Base-by-base conservation (phyloP, 2,329 filamentous ascomycete species). In the Xylaria hypoxylon region DNA sequence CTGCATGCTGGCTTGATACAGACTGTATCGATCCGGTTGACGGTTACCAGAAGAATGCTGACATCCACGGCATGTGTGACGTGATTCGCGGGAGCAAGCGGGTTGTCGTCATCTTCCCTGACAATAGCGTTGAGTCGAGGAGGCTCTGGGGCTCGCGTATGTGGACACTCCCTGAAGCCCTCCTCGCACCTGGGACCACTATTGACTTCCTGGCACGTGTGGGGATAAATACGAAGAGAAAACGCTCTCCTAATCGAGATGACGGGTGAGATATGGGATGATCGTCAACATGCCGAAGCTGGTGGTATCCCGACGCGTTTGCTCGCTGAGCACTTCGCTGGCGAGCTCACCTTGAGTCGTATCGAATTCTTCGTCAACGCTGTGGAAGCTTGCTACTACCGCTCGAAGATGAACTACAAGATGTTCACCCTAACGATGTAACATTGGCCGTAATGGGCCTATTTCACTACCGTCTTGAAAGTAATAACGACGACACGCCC, bases 361-460 rank as follows among this genome's bases (percentile, higher is more conserved):
- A 62, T 77, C 6, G 74, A 77, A 59, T 77, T 1, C n/a, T 70
- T 76, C 22, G 64, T 67, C 2, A 70, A 70, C 3, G 74, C 71
- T 6, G 61, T 77, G 10, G 65, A 72, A 28, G 73, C 73, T n/a
- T 68, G 76, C n/a, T 62, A 59, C 22, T 65, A 55, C 4, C 66
- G 70, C 5, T 48, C 40, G 1, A 58, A 59, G 45, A 26, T 56
- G 6, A 59, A 68, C 15, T 62, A 67, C 45, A 47, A 40, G 3
- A 62, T 59, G 47, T 68, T 52, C 17, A n/a, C 0, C 28, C 65
- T 15, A 76, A 72, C 3, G 77, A 79, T 57, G 69, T 77, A 0
- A 73, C 77, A 3, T 77, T 78, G 24, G 77, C 77, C 2, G 72
- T 78, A 1, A 78, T 78, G 76, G 68, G 70, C n/a, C 69, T 78